Evolutionary conservation across 345 rosid genomes (phyloP).

Genomic region (Eucalyptus microcorys): DNA sequence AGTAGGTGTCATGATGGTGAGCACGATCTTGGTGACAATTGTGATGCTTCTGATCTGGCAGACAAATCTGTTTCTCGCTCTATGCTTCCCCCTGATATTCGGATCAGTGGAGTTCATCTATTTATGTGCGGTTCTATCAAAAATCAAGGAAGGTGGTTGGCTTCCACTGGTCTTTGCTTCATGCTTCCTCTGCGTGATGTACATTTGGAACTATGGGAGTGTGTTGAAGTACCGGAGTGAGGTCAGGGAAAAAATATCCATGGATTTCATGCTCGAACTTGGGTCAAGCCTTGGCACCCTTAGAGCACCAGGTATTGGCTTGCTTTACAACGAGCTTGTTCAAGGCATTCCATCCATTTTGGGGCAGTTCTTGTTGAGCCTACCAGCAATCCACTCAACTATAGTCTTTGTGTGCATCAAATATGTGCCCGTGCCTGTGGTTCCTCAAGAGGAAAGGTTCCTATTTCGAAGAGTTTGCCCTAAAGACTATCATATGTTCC

Average conservation of each 20-base stretch:
- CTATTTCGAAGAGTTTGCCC: constrained; percentile 86
- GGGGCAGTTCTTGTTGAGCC: constrained; percentile 72
- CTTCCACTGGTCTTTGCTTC: constrained; percentile 77
- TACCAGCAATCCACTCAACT: constrained; percentile 90
- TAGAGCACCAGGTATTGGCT: constrained; percentile 79
- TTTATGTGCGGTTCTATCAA: constrained; percentile 71
- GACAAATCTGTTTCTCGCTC: constrained; percentile 66
- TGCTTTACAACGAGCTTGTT: constrained; percentile 82
- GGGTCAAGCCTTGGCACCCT: constrained; percentile 82
- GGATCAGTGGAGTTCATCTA: constrained; percentile 75
- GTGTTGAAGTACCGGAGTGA: constrained; percentile 91
- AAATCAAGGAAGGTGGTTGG: constrained; percentile 84
- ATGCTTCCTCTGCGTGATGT: constrained; percentile 70
- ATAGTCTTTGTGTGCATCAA: constrained; percentile 88
- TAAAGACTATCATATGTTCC: constrained; percentile 89
- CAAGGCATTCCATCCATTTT: constrained; percentile 86
- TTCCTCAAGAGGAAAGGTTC: constrained; percentile 83
- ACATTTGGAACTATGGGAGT: constrained; percentile 93
- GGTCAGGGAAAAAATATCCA: constrained; percentile 77
- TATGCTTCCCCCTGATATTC: constrained; percentile 74
- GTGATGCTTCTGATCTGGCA: constrained; percentile 97
- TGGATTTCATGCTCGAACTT: constrained; percentile 78
- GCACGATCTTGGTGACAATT: constrained; percentile 72
- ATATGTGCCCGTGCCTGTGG: constrained; percentile 88
- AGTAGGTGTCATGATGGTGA: constrained; percentile 94